phyloP scores from a whole-genome alignment of 2,329 filamentous ascomycete genomes.

The Fusarium incarnatum region DNA sequence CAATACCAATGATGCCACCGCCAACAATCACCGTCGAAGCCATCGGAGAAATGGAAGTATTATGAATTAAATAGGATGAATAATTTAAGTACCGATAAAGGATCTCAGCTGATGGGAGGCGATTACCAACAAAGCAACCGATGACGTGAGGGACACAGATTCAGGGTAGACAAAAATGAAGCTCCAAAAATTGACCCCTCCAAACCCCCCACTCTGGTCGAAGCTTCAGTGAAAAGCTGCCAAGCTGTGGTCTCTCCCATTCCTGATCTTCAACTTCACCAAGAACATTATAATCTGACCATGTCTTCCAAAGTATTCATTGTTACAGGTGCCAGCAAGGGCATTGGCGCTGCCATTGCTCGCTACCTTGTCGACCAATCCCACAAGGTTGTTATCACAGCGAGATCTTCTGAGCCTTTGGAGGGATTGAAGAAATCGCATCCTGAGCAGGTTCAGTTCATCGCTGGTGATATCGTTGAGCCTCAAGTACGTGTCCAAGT shows the following conservation, averaged over 20 bases:
- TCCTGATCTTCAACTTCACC: conserved; percentile 1
- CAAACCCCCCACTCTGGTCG: conserved; percentile 30
- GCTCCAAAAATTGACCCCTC: conserved; percentile 34
- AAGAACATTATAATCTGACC: conserved; percentile 18
- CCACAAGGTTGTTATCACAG: conserved; percentile 70
- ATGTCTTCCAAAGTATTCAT: conserved; percentile 75
- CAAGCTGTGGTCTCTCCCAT: conserved; percentile 7
- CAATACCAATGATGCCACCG: conserved; percentile 76
- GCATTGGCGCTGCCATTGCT: conserved; percentile 69
- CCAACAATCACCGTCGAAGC: conserved; percentile 74
- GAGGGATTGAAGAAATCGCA: conserved; percentile 63
- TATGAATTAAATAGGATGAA: conserved; percentile 1
- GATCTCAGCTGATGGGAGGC: conserved; percentile 5
- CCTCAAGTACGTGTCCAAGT: conserved; percentile 47
- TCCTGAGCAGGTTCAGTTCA: conserved; percentile 62
- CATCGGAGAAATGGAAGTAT: conserved; percentile 46
- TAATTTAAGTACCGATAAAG: not conserved
- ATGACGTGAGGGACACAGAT: conserved; percentile 37
- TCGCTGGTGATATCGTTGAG: conserved; percentile 67
- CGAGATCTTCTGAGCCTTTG: conserved; percentile 63
- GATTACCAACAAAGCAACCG: conserved; percentile 24
- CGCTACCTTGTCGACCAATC: conserved; percentile 62
- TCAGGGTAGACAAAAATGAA: conserved; percentile 31
- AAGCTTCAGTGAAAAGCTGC: conserved; percentile 13
- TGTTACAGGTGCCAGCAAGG: conserved; percentile 73